phyloP scores from a whole-genome alignment of 2,329 filamentous ascomycete species.

The Didymella pinodella region DNA sequence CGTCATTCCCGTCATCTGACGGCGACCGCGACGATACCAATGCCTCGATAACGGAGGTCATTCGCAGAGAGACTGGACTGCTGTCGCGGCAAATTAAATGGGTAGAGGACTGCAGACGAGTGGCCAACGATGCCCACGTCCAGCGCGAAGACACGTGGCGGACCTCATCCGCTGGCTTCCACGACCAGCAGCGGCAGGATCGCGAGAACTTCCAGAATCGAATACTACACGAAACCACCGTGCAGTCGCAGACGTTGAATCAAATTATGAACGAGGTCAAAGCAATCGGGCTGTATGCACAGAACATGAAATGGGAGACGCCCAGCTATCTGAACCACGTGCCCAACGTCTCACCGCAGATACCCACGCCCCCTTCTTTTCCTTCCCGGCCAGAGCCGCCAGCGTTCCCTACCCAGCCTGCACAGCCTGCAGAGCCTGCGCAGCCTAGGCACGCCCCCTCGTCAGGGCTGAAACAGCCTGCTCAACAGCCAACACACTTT shows the following conservation, averaged over 20 bases:
- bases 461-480: neutral
- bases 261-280: constrained; percentile 42
- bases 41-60: constrained; percentile 21
- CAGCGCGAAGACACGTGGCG: constrained; percentile 52
- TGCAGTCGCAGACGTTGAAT: constrained; percentile 41
- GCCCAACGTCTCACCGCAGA: constrained; percentile 10
- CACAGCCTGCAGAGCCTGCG: constrained; percentile 2
- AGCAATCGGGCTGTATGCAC: constrained; percentile 33
- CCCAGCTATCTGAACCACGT: constrained; percentile 22
- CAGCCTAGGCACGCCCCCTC: neutral
- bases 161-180: constrained; percentile 51
- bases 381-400: constrained; percentile 19
- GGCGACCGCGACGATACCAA: constrained; percentile 17
- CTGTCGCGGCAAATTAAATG: constrained; percentile 49
- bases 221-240: constrained; percentile 43
- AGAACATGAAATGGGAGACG: constrained; percentile 43
- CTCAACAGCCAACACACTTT: neutral
- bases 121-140: constrained; percentile 45
- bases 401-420: constrained; percentile 6
- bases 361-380: constrained; percentile 21
- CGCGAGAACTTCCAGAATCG: constrained; percentile 48
- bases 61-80: constrained; percentile 36
- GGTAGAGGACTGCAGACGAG: constrained; percentile 51
- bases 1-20: constrained; percentile 26
- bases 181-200: constrained; percentile 47